Evolutionary conservation across 2,329 filamentous ascomycete genomes (phyloP).

Genomic region (Coniochaeta ligniaria): DNA sequence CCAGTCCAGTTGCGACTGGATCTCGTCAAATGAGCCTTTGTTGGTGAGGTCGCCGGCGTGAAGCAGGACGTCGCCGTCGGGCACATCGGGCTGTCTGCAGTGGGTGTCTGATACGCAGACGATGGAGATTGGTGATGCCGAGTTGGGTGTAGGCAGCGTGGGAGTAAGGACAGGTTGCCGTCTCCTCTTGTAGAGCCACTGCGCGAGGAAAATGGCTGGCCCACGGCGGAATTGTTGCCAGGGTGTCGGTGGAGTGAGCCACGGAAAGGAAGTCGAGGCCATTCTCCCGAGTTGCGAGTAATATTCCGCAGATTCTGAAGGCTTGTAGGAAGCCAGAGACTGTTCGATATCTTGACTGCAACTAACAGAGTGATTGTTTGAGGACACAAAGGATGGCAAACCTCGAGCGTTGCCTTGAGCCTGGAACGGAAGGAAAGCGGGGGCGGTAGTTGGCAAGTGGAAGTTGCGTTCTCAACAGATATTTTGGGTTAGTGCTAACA

Average conservation of each 20-base stretch:
- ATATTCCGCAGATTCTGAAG: too few species aligned
- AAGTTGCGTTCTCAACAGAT: too few species aligned
- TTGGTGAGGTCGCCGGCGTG: conserved; percentile 34
- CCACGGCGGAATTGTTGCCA: background rate
- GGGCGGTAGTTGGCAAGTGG: too few species aligned
- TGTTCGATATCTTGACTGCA: too few species aligned
- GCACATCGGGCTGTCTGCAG: conserved; percentile 23
- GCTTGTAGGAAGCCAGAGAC: too few species aligned
- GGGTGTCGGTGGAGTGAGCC: background rate
- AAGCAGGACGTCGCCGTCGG: conserved; percentile 30
- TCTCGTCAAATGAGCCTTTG: conserved; percentile 27
- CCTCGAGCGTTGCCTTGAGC: too few species aligned
- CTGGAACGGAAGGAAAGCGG: too few species aligned
- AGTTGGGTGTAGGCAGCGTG: background rate
- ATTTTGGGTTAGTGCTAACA: too few species aligned
- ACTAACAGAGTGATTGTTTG: too few species aligned
- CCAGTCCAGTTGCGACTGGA: conserved; percentile 27
- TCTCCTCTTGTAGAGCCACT: background rate
- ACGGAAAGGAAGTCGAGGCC: background rate
- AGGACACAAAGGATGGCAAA: too few species aligned
- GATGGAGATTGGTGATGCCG: conserved; percentile 7
- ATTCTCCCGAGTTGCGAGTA: background rate
- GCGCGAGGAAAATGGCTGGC: background rate
- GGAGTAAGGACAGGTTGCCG: background rate
- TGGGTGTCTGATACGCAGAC: conserved; percentile 35